Evolutionary conservation across 1,284 basidiomycete species (phyloP).

Genomic region (Meripilus lineatus): DNA sequence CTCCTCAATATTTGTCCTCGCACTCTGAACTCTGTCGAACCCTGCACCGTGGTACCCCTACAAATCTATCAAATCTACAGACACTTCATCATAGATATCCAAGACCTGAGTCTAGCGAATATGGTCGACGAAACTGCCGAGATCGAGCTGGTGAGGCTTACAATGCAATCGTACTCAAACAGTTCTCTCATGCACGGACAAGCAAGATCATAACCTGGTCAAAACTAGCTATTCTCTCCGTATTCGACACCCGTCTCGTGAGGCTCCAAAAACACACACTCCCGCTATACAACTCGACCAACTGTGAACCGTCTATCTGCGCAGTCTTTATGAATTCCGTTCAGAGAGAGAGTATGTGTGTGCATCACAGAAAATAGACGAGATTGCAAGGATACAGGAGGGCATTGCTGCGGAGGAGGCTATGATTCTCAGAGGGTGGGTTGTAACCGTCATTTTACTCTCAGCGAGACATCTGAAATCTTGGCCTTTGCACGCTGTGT

Average conservation of each 20-base stretch:
- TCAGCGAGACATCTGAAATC: too few species aligned
- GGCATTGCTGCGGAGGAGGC: conserved; percentile 75
- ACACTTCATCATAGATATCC: too few species aligned
- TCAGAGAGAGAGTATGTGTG: conserved; percentile 75
- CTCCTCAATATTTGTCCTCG: too few species aligned
- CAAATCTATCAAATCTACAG: too few species aligned
- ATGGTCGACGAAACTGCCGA: conserved; percentile 79
- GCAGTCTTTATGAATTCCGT: conserved; percentile 5
- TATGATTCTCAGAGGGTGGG: conserved; percentile 69
- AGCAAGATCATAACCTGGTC: conserved; percentile 11
- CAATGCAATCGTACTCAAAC: too few species aligned
- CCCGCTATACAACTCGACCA: conserved; percentile 69
- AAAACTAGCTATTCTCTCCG: conserved; percentile 69
- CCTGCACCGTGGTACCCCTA: too few species aligned
- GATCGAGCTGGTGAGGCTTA: conserved; percentile 59
- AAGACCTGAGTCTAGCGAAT: too few species aligned
- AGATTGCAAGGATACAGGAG: conserved; percentile 68
- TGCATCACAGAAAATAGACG: conserved; percentile 70
- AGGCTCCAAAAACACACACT: conserved; percentile 79
- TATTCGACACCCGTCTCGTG: conserved; percentile 71
- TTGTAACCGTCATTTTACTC: too few species aligned
- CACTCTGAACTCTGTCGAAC: too few species aligned
- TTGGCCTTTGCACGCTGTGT: too few species aligned
- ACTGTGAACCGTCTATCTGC: conserved; percentile 26
- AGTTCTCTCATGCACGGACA: too few species aligned